Evolutionary conservation across 2,329 filamentous ascomycete species (phyloP).

Genomic region (Colletotrichum filicis): DNA sequence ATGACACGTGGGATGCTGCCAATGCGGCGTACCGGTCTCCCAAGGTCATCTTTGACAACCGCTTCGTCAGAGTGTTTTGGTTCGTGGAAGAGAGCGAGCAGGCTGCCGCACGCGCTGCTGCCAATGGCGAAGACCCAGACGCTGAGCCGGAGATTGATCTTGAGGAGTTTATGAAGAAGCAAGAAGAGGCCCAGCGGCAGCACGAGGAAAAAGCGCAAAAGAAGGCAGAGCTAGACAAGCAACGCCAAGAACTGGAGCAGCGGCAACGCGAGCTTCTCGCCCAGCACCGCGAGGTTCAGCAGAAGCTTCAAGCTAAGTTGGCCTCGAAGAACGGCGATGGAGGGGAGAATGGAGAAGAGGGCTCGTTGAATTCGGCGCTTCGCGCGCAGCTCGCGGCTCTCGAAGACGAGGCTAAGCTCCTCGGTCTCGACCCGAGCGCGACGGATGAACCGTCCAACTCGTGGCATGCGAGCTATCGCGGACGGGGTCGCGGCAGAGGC

Average conservation of each 20-base stretch:
- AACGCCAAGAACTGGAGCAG: conserved; percentile 72
- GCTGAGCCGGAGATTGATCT: conserved; percentile 70
- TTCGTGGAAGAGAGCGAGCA: conserved; percentile 63
- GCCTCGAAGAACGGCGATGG: conserved; percentile 55
- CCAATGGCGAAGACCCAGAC: conserved; percentile 26
- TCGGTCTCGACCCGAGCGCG: conserved; percentile 73
- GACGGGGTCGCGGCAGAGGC: conserved; percentile 56
- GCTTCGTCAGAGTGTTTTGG: conserved; percentile 89
- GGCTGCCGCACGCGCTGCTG: conserved; percentile 40
- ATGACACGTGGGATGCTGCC: conserved; percentile 72
- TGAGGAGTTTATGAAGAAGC: conserved; percentile 74
- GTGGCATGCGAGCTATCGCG: conserved; percentile 39
- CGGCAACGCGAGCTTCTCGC: conserved; percentile 71
- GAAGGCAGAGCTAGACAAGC: conserved; percentile 70
- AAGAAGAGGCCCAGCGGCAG: conserved; percentile 77
- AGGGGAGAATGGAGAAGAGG: conserved; percentile 37
- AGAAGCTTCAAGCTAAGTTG: conserved; percentile 70
- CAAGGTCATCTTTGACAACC: conserved; percentile 85
- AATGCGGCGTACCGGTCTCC: conserved; percentile 79
- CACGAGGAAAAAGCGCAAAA: conserved; percentile 74
- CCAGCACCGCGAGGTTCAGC: conserved; percentile 73
- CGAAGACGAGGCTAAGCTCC: conserved; percentile 75
- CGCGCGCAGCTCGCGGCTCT: conserved; percentile 78
- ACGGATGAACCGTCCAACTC: conserved; percentile 53
- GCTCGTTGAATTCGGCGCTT: conserved; percentile 65